Base-by-base conservation (phyloP, 2,329 filamentous ascomycete genomes). In the Tolypocladium capitatum region DNA sequence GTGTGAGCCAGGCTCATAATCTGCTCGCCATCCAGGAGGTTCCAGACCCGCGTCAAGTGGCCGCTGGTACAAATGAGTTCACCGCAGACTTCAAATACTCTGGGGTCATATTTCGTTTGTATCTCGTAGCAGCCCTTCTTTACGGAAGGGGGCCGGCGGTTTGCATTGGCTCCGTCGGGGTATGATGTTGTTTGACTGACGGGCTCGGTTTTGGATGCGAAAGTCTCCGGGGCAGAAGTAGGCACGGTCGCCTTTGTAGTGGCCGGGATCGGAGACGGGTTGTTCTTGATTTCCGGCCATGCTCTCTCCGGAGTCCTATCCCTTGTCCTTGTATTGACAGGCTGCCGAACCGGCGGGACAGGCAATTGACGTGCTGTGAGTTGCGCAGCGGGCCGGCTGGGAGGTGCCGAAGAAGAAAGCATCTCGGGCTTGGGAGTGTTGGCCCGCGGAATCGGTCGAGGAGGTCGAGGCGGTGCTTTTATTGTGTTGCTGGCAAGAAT, bases 21-120 rank as follows among this genome's bases (percentile, higher is more conserved):
- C 45, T 86, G 74, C 56, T 94, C 86, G 2, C 91, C 91, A 47
- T 88, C 88, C 11, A 81, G 68, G 24, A 95, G 65, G 61, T 83
- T 91, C 90, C 92, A 98, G 0, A 90, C 86, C 51, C 87, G 79
- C 1, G 91, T 97, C 52, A 92, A 73, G 53, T 86, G 84, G 5
- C 91, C 92, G 16, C 85, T 87, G 0, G 90, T 91, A 61, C 88
- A 95, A 8, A 92, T 81, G 55, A 84, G 82, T 53, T 90, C 83
- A 8, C 92, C 92, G 60, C 87, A 96, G 3, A 94, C 81, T 52
- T 92, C 90, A 60, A 96, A 82, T 30, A 89, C 72, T 38, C 88
- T 82, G 5, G 87, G 86, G 53, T 97, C 92, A 55, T 94, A 92
- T 56, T 87, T 89, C 3, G 86, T 90, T 30, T 76, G 68, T 48